A percentile compares a stretch with the other conserved stretches of the same genome.
These are phyloP conservation scores for Glutinoglossum americanum DNA, from an alignment of 495 filamentous ascomycete genomes.

Conservation along the genomic window DNA sequence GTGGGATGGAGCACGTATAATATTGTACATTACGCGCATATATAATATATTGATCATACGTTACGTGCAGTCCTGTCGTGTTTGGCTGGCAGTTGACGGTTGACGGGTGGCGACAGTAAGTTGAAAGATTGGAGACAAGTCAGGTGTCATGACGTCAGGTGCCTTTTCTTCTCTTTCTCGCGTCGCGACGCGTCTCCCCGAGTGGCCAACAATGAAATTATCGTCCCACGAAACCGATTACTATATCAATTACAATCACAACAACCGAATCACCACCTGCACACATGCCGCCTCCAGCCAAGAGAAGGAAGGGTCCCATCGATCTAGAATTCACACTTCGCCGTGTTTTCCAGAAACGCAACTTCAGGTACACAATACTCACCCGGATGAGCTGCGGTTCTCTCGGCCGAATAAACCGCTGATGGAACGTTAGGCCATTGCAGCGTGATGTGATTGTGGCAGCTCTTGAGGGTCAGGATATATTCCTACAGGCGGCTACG, in stretches of 20 bases:
- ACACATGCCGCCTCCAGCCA: background rate
- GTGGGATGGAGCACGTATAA: too few species aligned
- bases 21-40: too few species aligned
- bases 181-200: background rate
- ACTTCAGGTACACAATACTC: constrained; percentile 35
- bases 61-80: too few species aligned
- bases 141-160: background rate
- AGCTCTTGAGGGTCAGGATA: constrained; percentile 65
- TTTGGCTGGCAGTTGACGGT: too few species aligned
- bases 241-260: background rate
- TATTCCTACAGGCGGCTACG: constrained; percentile 90
- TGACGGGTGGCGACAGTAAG: too few species aligned
- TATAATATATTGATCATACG: too few species aligned
- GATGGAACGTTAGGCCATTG: constrained; percentile 34
- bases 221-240: background rate
- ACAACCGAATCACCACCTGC: background rate
- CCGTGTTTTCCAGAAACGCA: constrained; percentile 55
- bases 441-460: constrained; percentile 75
- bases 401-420: constrained; percentile 4
- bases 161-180: background rate
- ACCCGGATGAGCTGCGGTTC: background rate
- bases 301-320: constrained; percentile 3
- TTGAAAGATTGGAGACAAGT: too few species aligned
- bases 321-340: constrained; percentile 77
- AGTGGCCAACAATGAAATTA: too few species aligned